Evolutionary conservation across 2,329 filamentous ascomycete species (phyloP).

Genomic region (Ascochyta lentis): DNA sequence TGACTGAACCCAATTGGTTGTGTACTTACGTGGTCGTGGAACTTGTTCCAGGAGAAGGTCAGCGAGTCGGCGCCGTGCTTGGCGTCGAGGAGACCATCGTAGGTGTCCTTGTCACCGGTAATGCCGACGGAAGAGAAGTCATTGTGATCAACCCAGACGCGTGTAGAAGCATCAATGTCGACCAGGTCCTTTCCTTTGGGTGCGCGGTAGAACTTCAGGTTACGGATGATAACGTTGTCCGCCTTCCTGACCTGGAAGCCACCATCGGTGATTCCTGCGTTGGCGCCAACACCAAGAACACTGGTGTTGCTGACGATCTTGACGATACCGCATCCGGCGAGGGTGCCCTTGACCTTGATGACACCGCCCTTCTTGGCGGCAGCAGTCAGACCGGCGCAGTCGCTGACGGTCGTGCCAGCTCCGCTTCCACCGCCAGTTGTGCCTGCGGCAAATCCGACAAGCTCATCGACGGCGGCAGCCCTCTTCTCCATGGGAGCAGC

Average conservation of each 20-base stretch:
- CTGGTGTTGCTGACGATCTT: conserved; percentile 37
- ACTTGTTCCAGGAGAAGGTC: conserved; percentile 61
- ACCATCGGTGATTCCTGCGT: conserved; percentile 51
- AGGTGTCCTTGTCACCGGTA: conserved; percentile 40
- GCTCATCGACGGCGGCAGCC: conserved; percentile 39
- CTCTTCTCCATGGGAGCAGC: conserved; percentile 33
- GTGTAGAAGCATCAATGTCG: conserved; percentile 62
- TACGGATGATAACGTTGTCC: conserved; percentile 68
- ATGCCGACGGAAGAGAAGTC: conserved; percentile 65
- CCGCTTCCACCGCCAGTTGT: conserved; percentile 65
- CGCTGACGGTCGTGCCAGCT: conserved; percentile 61
- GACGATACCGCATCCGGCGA: conserved; percentile 42
- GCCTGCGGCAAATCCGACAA: conserved; percentile 57
- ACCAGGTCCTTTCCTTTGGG: conserved; percentile 66
- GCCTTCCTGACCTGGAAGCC: conserved; percentile 62
- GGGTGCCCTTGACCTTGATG: conserved; percentile 42
- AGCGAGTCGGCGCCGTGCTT: conserved; percentile 68
- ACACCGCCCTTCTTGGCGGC: conserved; percentile 53
- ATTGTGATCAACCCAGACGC: conserved; percentile 69
- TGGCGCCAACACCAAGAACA: conserved; percentile 51
- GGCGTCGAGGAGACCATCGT: conserved; percentile 60
- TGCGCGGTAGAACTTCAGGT: conserved; percentile 65
- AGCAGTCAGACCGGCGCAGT: conserved; percentile 57
- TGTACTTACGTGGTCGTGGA: conserved; percentile 59
- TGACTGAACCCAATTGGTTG: neutral